Base-by-base conservation (phyloP, 371 early-diverging fungal species). In the Mucor irregularis region DNA sequence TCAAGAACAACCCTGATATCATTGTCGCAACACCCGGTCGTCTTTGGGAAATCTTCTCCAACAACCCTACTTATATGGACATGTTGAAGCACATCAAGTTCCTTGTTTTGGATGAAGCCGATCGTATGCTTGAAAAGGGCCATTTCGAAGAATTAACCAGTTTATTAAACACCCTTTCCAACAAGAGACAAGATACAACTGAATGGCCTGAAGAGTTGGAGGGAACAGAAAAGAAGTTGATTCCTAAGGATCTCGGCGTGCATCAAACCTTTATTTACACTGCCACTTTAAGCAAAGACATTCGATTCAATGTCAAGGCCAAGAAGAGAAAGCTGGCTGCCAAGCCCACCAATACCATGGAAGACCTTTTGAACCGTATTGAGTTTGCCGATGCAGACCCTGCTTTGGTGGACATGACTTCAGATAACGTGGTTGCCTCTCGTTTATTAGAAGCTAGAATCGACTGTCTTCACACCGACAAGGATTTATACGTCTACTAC, bases 11-110 rank as follows among this genome's bases (percentile, higher is more conserved):
- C 13, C 91, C 94, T 0, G 88, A 96, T 61, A 86, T 99, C 29
- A 79, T 99, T 54, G 90, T 99, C 9, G 99, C 96, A 9, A 99
- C 99, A 3, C 99, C 99, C 0, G 99, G 99, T 30, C 91, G 99
- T 62, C 78, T 99, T 43, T 92, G 91, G 91, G 96, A 98, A 58
- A 64, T 99, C 16, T 82, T 93, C 49, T 83, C 88, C 3, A 84
- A 87, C 78, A 82, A 74, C 64, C 83, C 79, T 10, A 57, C 65
- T 22, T 75, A 81, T 70, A 66, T 80, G 66, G 85, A 74, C 39
- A 40, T 68, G 66, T 48, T 87, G 58, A 68, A 74, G 40, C 61
- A 77, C 11, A 66, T 87, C 40, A 74, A 71, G 30, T 90, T 84
- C 59, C 60, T 98, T 49, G 93, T 97, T 0, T 69, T 99, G 38